These are phyloP conservation scores for Phanerochaete sordida DNA, from an alignment of 768 basidiomycete genomes.

Conservation along the genomic window DNA sequence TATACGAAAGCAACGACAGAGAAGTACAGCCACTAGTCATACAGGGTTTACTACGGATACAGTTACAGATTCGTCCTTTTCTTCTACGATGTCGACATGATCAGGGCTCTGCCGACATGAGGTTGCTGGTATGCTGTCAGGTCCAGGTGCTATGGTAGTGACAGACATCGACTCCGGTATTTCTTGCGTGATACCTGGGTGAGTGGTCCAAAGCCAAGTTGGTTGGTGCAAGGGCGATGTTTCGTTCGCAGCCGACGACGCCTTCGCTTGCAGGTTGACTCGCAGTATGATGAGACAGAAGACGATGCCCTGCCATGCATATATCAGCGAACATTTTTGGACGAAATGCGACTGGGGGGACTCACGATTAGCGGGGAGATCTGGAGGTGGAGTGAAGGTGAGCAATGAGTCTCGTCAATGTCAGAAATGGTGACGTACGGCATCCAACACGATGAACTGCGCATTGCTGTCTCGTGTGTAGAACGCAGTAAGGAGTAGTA, in stretches of 20 bases:
- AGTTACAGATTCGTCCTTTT: neutral
- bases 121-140: neutral
- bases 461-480: constrained; percentile 10
- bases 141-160: neutral
- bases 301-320: constrained; percentile 5
- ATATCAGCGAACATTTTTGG: too few species aligned
- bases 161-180: neutral
- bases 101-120: neutral
- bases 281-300: constrained; percentile 8
- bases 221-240: too few species aligned
- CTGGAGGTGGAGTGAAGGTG: neutral
- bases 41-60: neutral
- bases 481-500: constrained; percentile 7
- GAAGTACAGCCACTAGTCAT: neutral
- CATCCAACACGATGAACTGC: constrained; percentile 9
- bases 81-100: neutral
- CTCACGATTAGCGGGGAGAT: constrained; percentile 8
- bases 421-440: neutral
- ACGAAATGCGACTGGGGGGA: too few species aligned
- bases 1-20: too few species aligned
- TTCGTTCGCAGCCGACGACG: neutral
- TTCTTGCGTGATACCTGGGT: neutral
- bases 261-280: neutral
- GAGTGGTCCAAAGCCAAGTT: constrained; percentile 2
- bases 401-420: neutral